Evolutionary conservation across 2,329 filamentous ascomycete genomes (phyloP), one percentile per base, ranked within the genome.

Genomic region (Xylaria sp.): DNA sequence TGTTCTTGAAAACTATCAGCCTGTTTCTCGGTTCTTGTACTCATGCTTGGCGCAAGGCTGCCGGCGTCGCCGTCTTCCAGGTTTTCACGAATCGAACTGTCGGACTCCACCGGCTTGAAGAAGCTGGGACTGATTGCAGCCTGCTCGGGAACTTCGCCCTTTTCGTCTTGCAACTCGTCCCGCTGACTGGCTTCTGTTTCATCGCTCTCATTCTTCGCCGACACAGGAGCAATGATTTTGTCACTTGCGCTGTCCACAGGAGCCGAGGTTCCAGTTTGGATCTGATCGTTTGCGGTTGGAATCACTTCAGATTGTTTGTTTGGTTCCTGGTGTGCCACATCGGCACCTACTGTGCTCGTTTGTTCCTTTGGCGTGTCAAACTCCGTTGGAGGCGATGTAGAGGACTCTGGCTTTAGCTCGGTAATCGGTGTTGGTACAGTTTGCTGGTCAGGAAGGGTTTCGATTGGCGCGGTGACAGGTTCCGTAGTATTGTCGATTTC

Each of bases 321-420:
- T 44, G 11, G 34, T 34, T 37, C n/a, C 34, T 52, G 40, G 40
- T 56, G 48, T 18, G 47, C 17, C 13, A 24, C 21, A 42, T 57
- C 29, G 17, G 50, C 39, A 18, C 62, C 62, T 41, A 39, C 55
- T 20, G 42, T 34, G 44, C 48, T 7, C 52, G 56, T 38, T 65
- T 71, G 18, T 65, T 64, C 48, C 59, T 62, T 60, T 73, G 72
- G 50, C 68, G 71, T 53, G 71, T 72, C 57, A 71, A 71, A 44
- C 47, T 60, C 52, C 72, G 71, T 57, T 72, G 52, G 48, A 24
- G 24, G 43, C 16, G 50, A 34, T n/a, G 64, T 50, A 40, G 58
- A 43, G 20, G 47, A 50, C 8, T 64, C 61, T 38, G 38, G 2
- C 11, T 42, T 45, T 13, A 37, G 8, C 40, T 47, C 42, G 2